A percentile compares a stretch with the other conserved stretches of the same genome.
phyloP scores from a whole-genome alignment of 345 rosid genomes.

The Bruguiera gymnorhiza region DNA sequence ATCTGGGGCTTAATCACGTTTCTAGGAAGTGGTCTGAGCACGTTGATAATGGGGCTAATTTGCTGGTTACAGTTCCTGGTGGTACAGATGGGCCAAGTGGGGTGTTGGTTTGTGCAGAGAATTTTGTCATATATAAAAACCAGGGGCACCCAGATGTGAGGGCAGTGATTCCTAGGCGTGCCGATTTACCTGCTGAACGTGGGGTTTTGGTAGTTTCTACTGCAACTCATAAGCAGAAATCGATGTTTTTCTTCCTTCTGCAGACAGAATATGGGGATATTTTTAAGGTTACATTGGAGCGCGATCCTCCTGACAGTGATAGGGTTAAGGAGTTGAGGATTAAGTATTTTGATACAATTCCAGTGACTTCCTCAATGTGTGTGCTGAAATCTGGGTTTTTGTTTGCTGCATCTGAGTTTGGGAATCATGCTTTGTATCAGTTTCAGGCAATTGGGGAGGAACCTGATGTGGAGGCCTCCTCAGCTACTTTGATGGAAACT shows the following conservation, averaged over 20 bases:
- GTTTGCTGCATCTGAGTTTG: constrained; percentile 93
- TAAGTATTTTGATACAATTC: constrained; percentile 92
- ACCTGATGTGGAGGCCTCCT: constrained; percentile 87
- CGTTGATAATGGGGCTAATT: constrained; percentile 94
- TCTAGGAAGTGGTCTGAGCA: constrained; percentile 96
- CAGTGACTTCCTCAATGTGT: constrained; percentile 79
- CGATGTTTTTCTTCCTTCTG: constrained; percentile 85
- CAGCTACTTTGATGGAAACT: constrained; percentile 85
- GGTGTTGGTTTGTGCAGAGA: constrained; percentile 90
- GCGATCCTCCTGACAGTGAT: constrained; percentile 43
- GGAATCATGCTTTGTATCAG: constrained; percentile 93
- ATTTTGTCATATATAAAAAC: constrained; percentile 94
- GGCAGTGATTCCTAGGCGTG: constrained; percentile 90
- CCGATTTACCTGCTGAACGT: constrained; percentile 85
- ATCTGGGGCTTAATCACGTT: constrained; percentile 93
- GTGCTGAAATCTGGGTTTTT: constrained; percentile 87
- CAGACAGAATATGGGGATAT: constrained; percentile 96
- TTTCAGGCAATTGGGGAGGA: constrained; percentile 91
- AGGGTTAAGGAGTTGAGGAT: constrained; percentile 79
- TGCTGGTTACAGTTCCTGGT: constrained; percentile 99
- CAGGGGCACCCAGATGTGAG: constrained; percentile 90
- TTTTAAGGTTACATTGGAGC: constrained; percentile 82
- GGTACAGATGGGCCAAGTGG: constrained; percentile 98
- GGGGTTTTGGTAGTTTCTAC: constrained; percentile 95
- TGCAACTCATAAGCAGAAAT: constrained; percentile 81